Evolutionary conservation across 2,329 filamentous ascomycete species (phyloP).

Genomic region (Fulvia fulva): DNA sequence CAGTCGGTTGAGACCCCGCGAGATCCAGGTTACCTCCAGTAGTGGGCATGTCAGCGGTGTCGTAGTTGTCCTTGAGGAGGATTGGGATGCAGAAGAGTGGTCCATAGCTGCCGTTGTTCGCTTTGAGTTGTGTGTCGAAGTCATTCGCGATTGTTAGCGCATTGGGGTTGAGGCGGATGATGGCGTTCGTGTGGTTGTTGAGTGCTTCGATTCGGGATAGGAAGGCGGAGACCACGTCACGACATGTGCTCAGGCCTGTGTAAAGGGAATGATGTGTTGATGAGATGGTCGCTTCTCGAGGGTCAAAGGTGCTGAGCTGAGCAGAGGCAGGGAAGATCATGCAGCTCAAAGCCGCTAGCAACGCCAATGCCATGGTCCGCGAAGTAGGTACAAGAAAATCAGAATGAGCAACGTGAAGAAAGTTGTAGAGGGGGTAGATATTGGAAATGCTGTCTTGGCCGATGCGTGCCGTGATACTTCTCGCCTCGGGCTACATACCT

Average conservation of each 20-base stretch:
- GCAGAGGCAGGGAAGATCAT: background rate
- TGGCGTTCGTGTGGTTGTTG: constrained; percentile 56
- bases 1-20: constrained; percentile 43
- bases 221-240: constrained; percentile 52
- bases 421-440: background rate
- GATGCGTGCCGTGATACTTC: background rate
- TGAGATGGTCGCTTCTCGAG: constrained; percentile 56
- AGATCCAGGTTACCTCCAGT: constrained; percentile 54
- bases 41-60: constrained; percentile 53
- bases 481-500: background rate
- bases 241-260: constrained; percentile 51
- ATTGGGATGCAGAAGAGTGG: constrained; percentile 59
- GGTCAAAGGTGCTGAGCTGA: constrained; percentile 40
- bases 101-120: constrained; percentile 47
- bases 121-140: constrained; percentile 46
- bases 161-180: constrained; percentile 51
- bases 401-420: background rate
- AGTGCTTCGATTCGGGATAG: constrained; percentile 55
- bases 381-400: background rate
- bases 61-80: constrained; percentile 62
- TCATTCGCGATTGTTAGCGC: constrained; percentile 48
- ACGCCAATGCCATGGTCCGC: background rate
- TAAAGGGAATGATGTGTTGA: constrained; percentile 55
- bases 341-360: background rate
- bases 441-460: background rate